Evolutionary conservation across 345 rosid genomes (phyloP), one percentile per base, ranked within the genome.

Genomic region (Cardamine chenopodiifolia): DNA sequence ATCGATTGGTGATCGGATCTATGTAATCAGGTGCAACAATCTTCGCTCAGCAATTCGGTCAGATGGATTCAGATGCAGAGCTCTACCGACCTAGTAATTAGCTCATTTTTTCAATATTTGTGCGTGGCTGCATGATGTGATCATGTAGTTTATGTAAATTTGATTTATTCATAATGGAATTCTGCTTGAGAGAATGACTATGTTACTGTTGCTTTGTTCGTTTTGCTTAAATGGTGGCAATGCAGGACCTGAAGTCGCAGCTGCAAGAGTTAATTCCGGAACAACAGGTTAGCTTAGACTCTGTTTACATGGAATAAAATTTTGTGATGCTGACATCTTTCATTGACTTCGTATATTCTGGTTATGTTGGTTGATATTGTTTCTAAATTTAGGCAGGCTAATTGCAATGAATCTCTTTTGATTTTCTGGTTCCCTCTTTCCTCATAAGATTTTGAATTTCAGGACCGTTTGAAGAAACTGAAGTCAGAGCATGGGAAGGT

Each of bases 381-480:
- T 50, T 60, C 63, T n/a, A 23, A 18, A 47, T 65, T 22, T 20
- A 32, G 44, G 34, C 35, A 28, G 45, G 32, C 34, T 44, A 70
- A 28, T 28, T 64, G n/a, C 34, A 23, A 35, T 64, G 37, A 39
- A 22, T 53, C 12, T 60, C 52, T 40, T 71, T 37, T 58, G 5
- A 2, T 58, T 50, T 72, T 50, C 17, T 53, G 32, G 47, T 42
- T 58, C 14, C 31, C 62, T 59, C 20, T 14, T 59, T 35, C 2
- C 53, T 70, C 57, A 77, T 40, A 31, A 3, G 13, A 8, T 54
- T 47, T 67, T 9, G 45, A 57, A 29, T 81, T 70, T 57, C 86
- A 95, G 99, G 99, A 92, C 25, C 96, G 97, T 59, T 73, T 95
- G 74, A 95, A 95, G 86, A 90, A 92, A 79, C 55, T 95, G 20